These are phyloP conservation scores for Colletotrichum sp. DNA, from an alignment of 2,329 filamentous ascomycete genomes.

Conservation along the genomic window DNA sequence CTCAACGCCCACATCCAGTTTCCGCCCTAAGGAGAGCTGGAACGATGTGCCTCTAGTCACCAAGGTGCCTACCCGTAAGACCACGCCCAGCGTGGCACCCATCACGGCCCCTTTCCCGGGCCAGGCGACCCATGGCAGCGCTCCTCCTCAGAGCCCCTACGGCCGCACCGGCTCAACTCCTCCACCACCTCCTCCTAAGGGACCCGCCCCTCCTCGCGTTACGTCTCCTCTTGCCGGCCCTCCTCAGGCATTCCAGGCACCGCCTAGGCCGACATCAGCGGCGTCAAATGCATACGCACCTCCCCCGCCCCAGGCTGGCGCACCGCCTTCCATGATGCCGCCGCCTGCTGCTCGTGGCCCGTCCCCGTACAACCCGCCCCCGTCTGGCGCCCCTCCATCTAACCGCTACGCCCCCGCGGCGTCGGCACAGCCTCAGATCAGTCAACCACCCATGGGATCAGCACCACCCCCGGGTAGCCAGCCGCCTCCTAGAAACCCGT, in stretches of 20 bases:
- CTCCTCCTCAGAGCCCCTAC: slow-evolving; percentile 65
- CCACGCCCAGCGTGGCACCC: slow-evolving; percentile 73
- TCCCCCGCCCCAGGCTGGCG: slow-evolving; percentile 45
- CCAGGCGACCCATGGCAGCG: slow-evolving; percentile 58
- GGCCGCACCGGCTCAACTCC: slow-evolving; percentile 71
- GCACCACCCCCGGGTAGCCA: slow-evolving; percentile 47
- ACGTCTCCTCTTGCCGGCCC: slow-evolving; percentile 72
- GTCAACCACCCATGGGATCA: slow-evolving; percentile 44
- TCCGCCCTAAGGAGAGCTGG: slow-evolving; percentile 81
- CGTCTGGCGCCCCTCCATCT: slow-evolving; percentile 69
- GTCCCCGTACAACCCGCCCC: slow-evolving; percentile 87
- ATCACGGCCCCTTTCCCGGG: slow-evolving; percentile 79
- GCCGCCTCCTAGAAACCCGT: slow-evolving; percentile 46
- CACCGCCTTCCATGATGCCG: slow-evolving; percentile 34
- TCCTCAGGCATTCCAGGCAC: slow-evolving; percentile 50
- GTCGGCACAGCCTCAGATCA: slow-evolving; percentile 54
- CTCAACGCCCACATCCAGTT: slow-evolving; percentile 70
- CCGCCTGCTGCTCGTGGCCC: slow-evolving; percentile 73
- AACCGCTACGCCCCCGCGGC: slow-evolving; percentile 79
- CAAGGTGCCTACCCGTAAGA: slow-evolving; percentile 73
- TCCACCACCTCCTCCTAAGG: slow-evolving; percentile 85
- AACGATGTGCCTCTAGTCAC: slow-evolving; percentile 92
- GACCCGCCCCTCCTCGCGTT: slow-evolving; percentile 70
- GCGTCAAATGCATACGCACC: slow-evolving; percentile 70
- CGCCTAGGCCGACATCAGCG: slow-evolving; percentile 58